Base-by-base conservation (phyloP, 257 asterid genomes). In the Osmanthus fragrans region DNA sequence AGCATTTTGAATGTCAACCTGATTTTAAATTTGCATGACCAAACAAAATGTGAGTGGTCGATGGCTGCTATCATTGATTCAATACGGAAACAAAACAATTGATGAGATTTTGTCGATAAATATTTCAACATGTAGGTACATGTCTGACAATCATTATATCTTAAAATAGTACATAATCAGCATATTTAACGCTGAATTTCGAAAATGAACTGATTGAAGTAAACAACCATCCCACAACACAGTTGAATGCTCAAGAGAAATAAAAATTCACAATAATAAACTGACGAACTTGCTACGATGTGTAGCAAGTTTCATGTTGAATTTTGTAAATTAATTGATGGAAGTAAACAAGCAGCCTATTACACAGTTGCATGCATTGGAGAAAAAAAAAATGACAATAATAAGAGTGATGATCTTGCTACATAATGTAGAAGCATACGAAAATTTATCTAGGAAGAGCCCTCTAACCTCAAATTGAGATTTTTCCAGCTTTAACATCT, bases 401-500 rank as follows among this genome's bases (percentile, higher is more conserved):
- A 74, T 32, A 78, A 16, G 64, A 36, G 23, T 39, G 40, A 32
- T 37, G 74, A 34, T 67, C 63, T 42, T 40, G 21, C 66, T 27
- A 19, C 10, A 37, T 51, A 78, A 56, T 67, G 21, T 5, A 33
- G 8, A 9, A 76, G 23, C 45, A 58, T 13, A 71, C 39, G 39
- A 37, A 12, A 32, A 36, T 19, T 45, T 25, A 66, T 19, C 40
- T 30, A 71, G 79, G 65, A 79, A 60, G 74, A 49, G 77, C 75
- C 71, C 75, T 63, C 87, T 80, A 75, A 91, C 99, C 99, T 92
- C 99, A 81, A 94, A 94, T 51, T 86, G 94, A 77, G 81, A 75
- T 82, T 83, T 94, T 80, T 94, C 99, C 82, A 76, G 87, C 86
- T 80, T 85, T 88, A 94, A 85, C 88, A 91, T 91, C 80, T 88